Percentiles rank a stretch among this genome's conserved stretches.
Conservation (phyloP, 1,284 basidiomycete genomes). For the Anthracocystis panici-leucophaei region DNA sequence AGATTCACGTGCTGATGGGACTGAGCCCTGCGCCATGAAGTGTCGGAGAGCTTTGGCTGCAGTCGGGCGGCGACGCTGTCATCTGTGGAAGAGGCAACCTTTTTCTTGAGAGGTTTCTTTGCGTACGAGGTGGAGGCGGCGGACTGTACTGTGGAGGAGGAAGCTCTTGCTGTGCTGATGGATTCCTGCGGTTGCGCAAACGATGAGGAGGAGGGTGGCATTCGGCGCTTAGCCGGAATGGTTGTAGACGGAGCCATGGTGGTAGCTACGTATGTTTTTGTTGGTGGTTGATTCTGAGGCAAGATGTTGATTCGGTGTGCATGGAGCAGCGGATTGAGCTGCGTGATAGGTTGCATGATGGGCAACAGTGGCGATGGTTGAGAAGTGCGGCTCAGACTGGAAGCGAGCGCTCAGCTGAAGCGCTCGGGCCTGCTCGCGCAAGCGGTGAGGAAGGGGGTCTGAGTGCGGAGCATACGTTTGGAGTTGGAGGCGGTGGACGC, state of each 20-base stretch:
- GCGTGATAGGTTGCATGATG: slow-evolving; percentile 35
- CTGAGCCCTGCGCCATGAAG: slow-evolving; percentile 42
- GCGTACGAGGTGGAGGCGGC: not conserved
- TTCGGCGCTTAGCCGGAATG: slow-evolving; percentile 32
- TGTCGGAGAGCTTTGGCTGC: slow-evolving; percentile 42
- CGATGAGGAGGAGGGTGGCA: slow-evolving; percentile 22
- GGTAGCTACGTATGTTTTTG: not conserved
- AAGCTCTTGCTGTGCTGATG: slow-evolving; percentile 9
- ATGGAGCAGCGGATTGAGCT: slow-evolving; percentile 22
- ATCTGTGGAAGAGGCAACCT: slow-evolving; percentile 32
- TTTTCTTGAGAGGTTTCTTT: slow-evolving; percentile 28
- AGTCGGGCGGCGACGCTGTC: slow-evolving; percentile 35
- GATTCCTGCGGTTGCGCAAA: slow-evolving; percentile 20
- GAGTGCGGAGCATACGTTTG: slow-evolving; percentile 8
- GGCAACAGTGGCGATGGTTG: not conserved
- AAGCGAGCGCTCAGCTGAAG: not conserved
- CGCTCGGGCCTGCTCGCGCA: slow-evolving; percentile 20
- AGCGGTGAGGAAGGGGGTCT: not conserved
- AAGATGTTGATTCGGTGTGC: slow-evolving; percentile 5
- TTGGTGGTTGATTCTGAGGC: not conserved
- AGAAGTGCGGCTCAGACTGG: not conserved
- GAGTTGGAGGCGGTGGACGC: not conserved
- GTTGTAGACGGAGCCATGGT: slow-evolving; percentile 5
- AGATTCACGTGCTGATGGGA: slow-evolving; percentile 48
- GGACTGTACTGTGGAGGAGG: not conserved